Conservation (phyloP, 176 grass and related monocot genomes). For the Saccharum officinarum region DNA sequence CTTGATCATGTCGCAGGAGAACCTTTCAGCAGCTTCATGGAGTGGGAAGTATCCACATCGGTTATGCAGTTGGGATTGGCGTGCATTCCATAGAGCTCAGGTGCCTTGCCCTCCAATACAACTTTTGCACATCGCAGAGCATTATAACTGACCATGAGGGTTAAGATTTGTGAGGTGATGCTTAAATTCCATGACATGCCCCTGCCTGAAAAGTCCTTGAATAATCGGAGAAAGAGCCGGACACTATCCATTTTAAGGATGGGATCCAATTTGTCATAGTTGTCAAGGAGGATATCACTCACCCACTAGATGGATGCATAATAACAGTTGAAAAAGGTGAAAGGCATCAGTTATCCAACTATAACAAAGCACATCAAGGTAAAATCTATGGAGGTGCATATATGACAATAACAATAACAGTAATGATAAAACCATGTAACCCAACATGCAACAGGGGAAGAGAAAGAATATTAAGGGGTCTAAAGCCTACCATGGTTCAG, state of each 20-base stretch:
- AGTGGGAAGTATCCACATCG: background rate
- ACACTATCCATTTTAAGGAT: background rate
- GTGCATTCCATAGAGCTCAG: background rate
- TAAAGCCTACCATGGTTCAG: background rate
- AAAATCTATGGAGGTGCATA: background rate
- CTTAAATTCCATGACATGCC: background rate
- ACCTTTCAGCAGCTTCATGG: conserved; percentile 14
- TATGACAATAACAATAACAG: background rate
- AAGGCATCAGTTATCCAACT: background rate
- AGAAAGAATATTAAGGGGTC: background rate
- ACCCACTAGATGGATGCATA: background rate
- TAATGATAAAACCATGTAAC: background rate
- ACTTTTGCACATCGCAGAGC: conserved; percentile 7
- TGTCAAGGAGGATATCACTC: background rate
- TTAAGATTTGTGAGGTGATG: background rate
- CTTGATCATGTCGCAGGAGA: conserved; percentile 17
- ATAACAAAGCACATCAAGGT: background rate
- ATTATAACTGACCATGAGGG: background rate
- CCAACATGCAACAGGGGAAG: background rate
- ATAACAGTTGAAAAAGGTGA: background rate
- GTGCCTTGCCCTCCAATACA: conserved; percentile 13
- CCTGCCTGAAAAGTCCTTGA: background rate
- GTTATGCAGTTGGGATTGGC: conserved; percentile 13
- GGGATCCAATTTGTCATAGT: too few relatives aligned
- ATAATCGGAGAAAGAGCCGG: background rate